These are phyloP conservation scores for Solanum hybrid DNA, from an alignment of 305 asterid species.

Conservation along the genomic window DNA sequence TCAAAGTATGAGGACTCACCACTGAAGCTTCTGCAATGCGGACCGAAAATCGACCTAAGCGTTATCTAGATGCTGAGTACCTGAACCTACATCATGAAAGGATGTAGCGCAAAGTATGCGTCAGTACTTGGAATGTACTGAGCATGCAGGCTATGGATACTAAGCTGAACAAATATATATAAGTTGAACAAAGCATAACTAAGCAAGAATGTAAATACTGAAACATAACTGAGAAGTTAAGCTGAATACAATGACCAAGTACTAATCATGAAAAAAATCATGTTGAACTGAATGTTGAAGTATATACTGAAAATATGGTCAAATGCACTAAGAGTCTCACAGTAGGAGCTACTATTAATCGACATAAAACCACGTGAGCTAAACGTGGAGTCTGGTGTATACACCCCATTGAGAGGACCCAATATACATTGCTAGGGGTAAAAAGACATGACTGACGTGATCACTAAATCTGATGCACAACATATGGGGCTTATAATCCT, in stretches of 20 bases:
- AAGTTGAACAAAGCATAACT: no score
- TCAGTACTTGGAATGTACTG: background rate
- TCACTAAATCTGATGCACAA: background rate
- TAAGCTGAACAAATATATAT: no score
- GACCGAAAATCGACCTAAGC: background rate
- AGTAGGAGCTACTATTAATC: background rate
- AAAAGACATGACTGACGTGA: background rate
- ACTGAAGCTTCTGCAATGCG: no score
- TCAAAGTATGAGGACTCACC: background rate
- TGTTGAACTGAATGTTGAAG: no score
- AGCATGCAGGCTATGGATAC: background rate
- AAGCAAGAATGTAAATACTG: background rate
- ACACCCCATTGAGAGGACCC: background rate
- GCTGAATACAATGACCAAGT: background rate
- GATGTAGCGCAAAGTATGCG: background rate
- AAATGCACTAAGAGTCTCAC: background rate
- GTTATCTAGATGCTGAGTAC: background rate
- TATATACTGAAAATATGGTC: background rate
- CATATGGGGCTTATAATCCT: background rate
- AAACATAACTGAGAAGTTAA: no score
- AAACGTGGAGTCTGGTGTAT: background rate
- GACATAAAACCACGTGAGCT: background rate
- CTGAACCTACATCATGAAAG: background rate
- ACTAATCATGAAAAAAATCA: background rate
- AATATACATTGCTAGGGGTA: background rate